Base-by-base conservation (phyloP, 192 early-diverging fungal genomes). In the Gorgonomyces haynaldii region DNA sequence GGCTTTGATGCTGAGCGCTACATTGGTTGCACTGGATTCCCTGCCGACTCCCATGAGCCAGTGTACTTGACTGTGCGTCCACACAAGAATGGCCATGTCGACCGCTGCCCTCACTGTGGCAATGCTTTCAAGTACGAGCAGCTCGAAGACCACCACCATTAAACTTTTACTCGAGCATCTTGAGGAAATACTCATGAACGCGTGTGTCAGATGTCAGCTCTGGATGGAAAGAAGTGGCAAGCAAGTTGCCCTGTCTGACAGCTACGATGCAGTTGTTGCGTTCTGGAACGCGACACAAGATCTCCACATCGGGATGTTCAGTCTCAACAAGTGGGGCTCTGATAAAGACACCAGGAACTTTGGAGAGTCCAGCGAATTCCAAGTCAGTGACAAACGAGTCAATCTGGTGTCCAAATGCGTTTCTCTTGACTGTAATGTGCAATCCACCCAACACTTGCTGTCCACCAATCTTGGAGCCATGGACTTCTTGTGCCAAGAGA, bases 71-170 rank as follows among this genome's bases (percentile, higher is more conserved):
- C 80, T 37, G 69, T 98, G 42, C 81, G 88, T 46, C 64, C 80
- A 57, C 64, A 81, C 70, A 49, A 44, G 37, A 29, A 55, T 39
- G 77, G 82, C 54, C 81, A 80, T 31, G 72, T 87, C 53, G 86
- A 95, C 60, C 85, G 91, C 57, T 98, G 94, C 81, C 86, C 85
- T 26, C 82, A 93, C 69, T 98, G 94, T 62, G 94, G 94, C 57
- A 67, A 58, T 49, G 46, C 28, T 7, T 49, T 36, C 46, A 49
- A 49, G 46, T n/a, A n/a, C n/a, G n/a, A n/a, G n/a, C n/a, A n/a
- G n/a, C n/a, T n/a, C n/a, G n/a, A n/a, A 35, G n/a, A 35, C 10
- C 34, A 10, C n/a, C n/a, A n/a, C n/a, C n/a, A n/a, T n/a, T n/a
- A n/a, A n/a, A n/a, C n/a, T n/a, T n/a, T n/a, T 47, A 24, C 37